Evolutionary conservation across 192 early-diverging fungal genomes (phyloP).

Genomic region (Lunasporangiospora selenospora): DNA sequence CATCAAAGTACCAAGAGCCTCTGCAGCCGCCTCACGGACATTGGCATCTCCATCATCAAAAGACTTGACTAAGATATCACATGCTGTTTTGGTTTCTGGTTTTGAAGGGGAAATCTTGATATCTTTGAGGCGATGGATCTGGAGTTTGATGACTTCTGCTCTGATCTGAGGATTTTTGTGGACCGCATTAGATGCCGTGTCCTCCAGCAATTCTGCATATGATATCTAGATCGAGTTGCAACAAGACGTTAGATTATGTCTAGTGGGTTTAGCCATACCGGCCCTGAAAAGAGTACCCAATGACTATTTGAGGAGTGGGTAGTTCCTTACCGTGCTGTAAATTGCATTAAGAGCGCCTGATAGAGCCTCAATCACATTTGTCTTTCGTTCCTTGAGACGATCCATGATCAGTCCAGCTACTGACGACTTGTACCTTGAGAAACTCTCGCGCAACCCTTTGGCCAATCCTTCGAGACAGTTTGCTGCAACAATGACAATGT

Average conservation of each 20-base stretch:
- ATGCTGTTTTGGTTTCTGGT: constrained; percentile 77
- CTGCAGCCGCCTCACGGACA: constrained; percentile 84
- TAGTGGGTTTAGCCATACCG: too few species aligned
- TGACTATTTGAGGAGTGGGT: too few species aligned
- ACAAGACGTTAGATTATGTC: too few species aligned
- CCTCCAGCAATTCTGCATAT: constrained; percentile 79
- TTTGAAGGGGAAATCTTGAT: constrained; percentile 76
- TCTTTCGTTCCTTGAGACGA: constrained; percentile 96
- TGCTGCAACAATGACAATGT: constrained; percentile 79
- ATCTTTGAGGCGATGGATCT: constrained; percentile 78
- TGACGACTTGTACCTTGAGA: constrained; percentile 79
- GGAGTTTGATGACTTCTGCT: constrained; percentile 75
- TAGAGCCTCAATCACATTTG: constrained; percentile 85
- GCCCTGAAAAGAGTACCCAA: too few species aligned
- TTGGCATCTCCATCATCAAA: constrained; percentile 85
- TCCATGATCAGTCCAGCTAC: constrained; percentile 82
- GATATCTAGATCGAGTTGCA: constrained; percentile 51
- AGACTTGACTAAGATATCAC: constrained; percentile 78
- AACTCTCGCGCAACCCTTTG: constrained; percentile 74
- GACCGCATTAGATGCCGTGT: constrained; percentile 65
- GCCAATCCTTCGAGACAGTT: constrained; percentile 88
- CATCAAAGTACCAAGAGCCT: constrained; percentile 90
- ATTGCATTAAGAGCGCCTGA: constrained; percentile 84
- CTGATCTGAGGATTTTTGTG: constrained; percentile 97
- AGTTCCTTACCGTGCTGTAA: constrained; percentile 64